A percentile compares a stretch with the other conserved stretches of the same genome.
phyloP scores from a whole-genome alignment of 495 filamentous ascomycete genomes.

The Neurospora sublineolata region DNA sequence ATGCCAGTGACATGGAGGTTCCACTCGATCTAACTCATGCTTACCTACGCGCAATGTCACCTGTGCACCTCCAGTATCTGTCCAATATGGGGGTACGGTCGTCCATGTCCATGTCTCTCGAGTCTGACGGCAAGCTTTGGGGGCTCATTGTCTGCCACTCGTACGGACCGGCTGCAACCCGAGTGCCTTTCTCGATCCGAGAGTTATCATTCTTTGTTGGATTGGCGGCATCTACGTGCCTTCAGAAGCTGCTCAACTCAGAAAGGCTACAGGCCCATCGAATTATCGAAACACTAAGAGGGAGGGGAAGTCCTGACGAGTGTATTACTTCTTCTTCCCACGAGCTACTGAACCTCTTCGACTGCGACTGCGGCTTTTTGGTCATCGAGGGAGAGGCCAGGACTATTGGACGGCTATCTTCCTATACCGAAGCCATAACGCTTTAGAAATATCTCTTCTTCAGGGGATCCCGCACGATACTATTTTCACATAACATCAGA shows the following conservation, averaged over 20 bases:
- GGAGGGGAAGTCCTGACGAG: conserved; percentile 61
- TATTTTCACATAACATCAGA: conserved; percentile 55
- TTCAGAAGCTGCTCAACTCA: conserved; percentile 68
- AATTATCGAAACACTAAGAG: conserved; percentile 55
- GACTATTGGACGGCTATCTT: conserved; percentile 53
- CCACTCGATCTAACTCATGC: conserved; percentile 69
- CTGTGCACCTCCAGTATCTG: conserved; percentile 71
- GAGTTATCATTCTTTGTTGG: conserved; percentile 75
- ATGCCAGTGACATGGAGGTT: conserved; percentile 51
- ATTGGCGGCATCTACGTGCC: conserved; percentile 64
- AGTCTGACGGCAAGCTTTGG: conserved; percentile 63
- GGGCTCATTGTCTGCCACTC: conserved; percentile 71
- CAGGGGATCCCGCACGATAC: conserved; percentile 51
- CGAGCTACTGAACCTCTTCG: conserved; percentile 65
- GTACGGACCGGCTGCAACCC: conserved; percentile 58
- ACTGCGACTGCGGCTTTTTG: conserved; percentile 68
- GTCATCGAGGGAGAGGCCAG: conserved; percentile 72
- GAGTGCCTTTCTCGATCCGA: conserved; percentile 68
- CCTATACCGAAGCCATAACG: conserved; percentile 63
- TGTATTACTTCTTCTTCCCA: conserved; percentile 79
- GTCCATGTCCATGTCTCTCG: conserved; percentile 84
- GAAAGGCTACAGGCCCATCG: conserved; percentile 61
- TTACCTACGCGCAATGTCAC: conserved; percentile 72
- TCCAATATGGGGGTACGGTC: conserved; percentile 68
- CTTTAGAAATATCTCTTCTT: conserved; percentile 68